A percentile compares a stretch with the other conserved stretches of the same genome.
phyloP scores from a whole-genome alignment of 192 early-diverging fungal genomes.

The Coemansia sp. region DNA sequence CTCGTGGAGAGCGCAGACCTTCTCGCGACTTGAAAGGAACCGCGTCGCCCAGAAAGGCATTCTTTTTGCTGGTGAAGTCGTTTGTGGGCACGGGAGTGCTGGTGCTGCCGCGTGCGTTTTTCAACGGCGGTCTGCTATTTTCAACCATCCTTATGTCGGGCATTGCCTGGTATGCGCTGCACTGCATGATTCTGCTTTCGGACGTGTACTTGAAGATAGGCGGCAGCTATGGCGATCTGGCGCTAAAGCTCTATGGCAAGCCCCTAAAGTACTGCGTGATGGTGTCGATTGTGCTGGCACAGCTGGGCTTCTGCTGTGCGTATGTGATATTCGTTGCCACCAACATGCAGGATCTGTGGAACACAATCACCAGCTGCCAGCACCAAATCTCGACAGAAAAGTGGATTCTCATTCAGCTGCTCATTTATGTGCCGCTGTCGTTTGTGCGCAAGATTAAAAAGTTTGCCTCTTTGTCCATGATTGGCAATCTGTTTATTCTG shows the following conservation, averaged over 20 bases:
- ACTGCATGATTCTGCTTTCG: conserved; percentile 65
- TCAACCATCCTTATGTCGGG: conserved; percentile 56
- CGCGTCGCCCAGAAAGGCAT: conserved; percentile 67
- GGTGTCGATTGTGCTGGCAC: conserved; percentile 68
- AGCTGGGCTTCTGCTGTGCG: conserved; percentile 86
- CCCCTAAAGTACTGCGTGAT: conserved; percentile 63
- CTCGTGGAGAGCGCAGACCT: conserved; percentile 11
- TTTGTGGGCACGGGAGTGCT: conserved; percentile 81
- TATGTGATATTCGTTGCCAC: conserved; percentile 88
- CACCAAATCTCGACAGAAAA: conserved; percentile 61
- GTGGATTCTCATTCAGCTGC: conserved; percentile 74
- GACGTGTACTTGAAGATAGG: conserved; percentile 60
- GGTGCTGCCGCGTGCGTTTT: conserved; percentile 72
- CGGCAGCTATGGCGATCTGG: conserved; percentile 69
- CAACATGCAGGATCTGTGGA: conserved; percentile 71
- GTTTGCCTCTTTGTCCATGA: conserved; percentile 78
- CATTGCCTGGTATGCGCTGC: conserved; percentile 62
- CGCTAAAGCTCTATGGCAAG: conserved; percentile 60
- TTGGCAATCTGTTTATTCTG: conserved; percentile 93
- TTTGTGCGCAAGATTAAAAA: conserved; percentile 91
- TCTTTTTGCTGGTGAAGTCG: conserved; percentile 75
- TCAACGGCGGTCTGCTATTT: conserved; percentile 70
- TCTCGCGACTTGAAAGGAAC: conserved; percentile 51
- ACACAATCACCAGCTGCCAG: conserved; percentile 65
- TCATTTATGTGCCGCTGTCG: conserved; percentile 76